Percentiles rank a stretch among this genome's conserved stretches.
Evolutionary conservation across 176 grass and related monocot species (phyloP).

Genomic region (Lolium perenne): DNA sequence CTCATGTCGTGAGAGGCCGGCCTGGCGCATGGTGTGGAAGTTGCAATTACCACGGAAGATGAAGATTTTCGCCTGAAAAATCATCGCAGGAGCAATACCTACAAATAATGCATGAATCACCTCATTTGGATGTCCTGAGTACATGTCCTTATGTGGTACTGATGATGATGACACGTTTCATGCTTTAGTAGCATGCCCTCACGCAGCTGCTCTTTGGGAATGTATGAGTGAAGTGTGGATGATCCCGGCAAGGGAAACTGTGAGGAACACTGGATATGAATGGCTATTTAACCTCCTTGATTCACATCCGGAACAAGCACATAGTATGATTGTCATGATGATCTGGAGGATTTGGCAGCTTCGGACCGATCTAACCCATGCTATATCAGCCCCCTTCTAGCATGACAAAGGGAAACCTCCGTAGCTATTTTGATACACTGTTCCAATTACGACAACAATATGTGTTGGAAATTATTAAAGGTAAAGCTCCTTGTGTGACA

Average conservation of each 20-base stretch:
- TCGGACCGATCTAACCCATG: background rate
- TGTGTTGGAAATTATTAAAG: background rate
- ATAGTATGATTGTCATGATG: background rate
- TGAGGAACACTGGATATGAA: background rate
- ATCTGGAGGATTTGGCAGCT: background rate
- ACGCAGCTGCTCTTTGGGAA: background rate
- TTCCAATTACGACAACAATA: background rate
- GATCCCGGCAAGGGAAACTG: background rate
- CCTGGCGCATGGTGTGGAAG: too few relatives aligned
- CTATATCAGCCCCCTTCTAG: background rate
- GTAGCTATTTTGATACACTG: background rate
- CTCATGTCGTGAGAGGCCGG: too few relatives aligned
- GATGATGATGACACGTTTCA: too few relatives aligned
- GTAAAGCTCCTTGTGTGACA: background rate
- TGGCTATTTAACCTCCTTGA: background rate
- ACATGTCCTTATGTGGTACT: too few relatives aligned
- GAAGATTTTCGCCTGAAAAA: too few relatives aligned
- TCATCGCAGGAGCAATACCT: too few relatives aligned
- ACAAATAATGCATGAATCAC: too few relatives aligned
- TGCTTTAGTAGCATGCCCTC: too few relatives aligned
- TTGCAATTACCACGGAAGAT: too few relatives aligned
- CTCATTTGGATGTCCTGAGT: too few relatives aligned
- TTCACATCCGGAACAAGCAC: background rate
- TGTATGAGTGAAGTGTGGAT: background rate
- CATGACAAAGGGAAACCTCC: background rate